Evolutionary conservation across 2,329 filamentous ascomycete genomes (phyloP).

Genomic region (Drechslerella stenobrocha): DNA sequence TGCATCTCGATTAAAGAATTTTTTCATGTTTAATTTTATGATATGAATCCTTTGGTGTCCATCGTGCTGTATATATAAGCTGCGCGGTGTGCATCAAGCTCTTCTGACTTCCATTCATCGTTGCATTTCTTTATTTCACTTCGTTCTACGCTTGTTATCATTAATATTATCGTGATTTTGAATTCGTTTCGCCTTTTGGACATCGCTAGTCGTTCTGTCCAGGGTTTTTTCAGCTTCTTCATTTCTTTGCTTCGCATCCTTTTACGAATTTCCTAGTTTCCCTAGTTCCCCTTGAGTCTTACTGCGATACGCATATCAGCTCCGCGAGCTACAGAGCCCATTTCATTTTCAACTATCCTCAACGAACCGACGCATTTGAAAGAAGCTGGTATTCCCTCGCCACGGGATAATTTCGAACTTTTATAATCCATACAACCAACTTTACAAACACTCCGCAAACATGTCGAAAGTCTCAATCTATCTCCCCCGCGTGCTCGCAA

Average conservation of each 20-base stretch:
- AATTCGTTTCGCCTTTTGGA: not conserved
- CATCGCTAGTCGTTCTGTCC: not conserved
- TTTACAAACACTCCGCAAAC: constrained; percentile 10
- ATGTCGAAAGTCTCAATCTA: constrained; percentile 39
- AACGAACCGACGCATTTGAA: too few relatives aligned
- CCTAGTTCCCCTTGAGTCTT: not conserved
- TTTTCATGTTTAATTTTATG: too few relatives aligned
- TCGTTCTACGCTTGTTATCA: not conserved
- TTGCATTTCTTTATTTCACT: not conserved
- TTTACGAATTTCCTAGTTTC: constrained; percentile 8
- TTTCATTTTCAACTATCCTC: too few relatives aligned
- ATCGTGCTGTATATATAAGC: too few relatives aligned
- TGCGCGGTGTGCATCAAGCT: too few relatives aligned
- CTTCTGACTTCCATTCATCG: not conserved
- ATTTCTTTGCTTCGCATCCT: too few relatives aligned
- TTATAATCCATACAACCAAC: too few relatives aligned
- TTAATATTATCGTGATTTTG: not conserved
- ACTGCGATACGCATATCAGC: not conserved
- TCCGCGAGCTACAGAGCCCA: constrained; percentile 9
- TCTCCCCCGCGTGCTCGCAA: constrained; percentile 29
- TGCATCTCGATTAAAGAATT: too few relatives aligned
- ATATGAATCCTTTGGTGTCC: too few relatives aligned
- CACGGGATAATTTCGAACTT: too few relatives aligned
- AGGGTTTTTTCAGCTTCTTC: not conserved
- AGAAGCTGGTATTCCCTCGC: too few relatives aligned